Conservation (phyloP, 306 rosid species). For the Vicia villosa region DNA sequence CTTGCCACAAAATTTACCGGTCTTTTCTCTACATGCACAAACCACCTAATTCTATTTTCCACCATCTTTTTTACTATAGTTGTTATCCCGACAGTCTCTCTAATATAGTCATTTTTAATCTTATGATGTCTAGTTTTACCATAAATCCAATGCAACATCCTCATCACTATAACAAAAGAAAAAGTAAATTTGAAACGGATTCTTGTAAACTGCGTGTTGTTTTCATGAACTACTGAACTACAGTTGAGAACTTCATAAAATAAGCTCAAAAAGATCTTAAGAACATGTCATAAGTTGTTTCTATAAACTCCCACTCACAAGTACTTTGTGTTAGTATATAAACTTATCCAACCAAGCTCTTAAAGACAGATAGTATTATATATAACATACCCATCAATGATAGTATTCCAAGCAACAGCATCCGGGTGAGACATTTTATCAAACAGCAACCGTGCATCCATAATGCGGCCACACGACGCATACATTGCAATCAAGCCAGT, state of each 20-base stretch:
- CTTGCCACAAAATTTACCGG: too few relatives aligned
- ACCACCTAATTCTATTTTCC: too few relatives aligned
- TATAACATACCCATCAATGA: constrained; percentile 70
- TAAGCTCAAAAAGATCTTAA: not conserved
- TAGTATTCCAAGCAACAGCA: constrained; percentile 77
- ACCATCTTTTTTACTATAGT: too few relatives aligned
- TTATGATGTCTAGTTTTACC: too few relatives aligned
- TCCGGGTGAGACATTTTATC: constrained; percentile 80
- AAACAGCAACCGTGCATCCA: constrained; percentile 73
- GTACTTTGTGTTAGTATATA: not conserved
- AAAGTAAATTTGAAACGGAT: not conserved
- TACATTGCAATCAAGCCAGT: constrained; percentile 74
- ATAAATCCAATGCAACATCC: too few relatives aligned
- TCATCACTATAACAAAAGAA: not conserved
- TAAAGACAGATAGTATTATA: not conserved
- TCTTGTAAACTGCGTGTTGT: not conserved
- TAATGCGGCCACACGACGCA: constrained; percentile 55
- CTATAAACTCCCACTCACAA: not conserved
- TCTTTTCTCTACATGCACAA: too few relatives aligned
- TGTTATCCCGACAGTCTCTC: too few relatives aligned
- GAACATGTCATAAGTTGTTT: not conserved
- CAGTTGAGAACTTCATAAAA: not conserved
- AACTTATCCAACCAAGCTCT: not conserved
- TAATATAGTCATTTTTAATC: too few relatives aligned
- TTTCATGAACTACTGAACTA: not conserved